These are phyloP conservation scores for Exophiala viscosa DNA, from an alignment of 2,329 filamentous ascomycete species.

Conservation along the genomic window DNA sequence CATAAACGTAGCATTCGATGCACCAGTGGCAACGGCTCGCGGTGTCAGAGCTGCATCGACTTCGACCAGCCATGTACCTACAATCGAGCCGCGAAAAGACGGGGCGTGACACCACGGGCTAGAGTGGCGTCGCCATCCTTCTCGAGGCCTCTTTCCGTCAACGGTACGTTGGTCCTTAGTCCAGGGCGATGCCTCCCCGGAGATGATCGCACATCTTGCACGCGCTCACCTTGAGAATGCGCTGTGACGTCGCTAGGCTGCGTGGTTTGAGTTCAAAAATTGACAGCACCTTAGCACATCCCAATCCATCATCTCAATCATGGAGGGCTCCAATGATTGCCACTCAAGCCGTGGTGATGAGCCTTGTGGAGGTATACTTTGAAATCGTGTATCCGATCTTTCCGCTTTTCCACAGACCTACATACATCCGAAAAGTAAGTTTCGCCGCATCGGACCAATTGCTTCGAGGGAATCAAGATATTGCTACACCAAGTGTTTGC, in stretches of 20 bases:
- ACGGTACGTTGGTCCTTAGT: background rate
- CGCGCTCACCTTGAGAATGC: too few species aligned
- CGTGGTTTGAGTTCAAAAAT: too few species aligned
- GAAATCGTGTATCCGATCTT: conserved; percentile 54
- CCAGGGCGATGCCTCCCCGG: too few species aligned
- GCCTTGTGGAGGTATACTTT: conserved; percentile 50
- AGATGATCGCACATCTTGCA: too few species aligned
- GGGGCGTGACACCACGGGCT: conserved; percentile 31
- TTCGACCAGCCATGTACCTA: conserved; percentile 51
- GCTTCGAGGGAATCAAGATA: background rate
- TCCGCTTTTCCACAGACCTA: conserved; percentile 50
- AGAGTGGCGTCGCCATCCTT: background rate
- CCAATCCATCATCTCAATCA: conserved; percentile 15
- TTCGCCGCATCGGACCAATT: background rate
- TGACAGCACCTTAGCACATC: background rate
- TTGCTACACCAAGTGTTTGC: background rate
- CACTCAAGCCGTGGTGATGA: conserved; percentile 39
- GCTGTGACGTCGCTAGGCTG: too few species aligned
- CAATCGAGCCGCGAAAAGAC: conserved; percentile 42
- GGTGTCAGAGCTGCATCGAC: conserved; percentile 51
- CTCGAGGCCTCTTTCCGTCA: background rate
- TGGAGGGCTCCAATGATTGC: conserved; percentile 43
- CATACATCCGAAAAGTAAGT: conserved; percentile 34
- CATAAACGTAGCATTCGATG: conserved; percentile 49
- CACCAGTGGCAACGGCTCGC: conserved; percentile 33